phyloP scores from a whole-genome alignment of 2,329 filamentous ascomycete genomes.

The Cadophora luteo-olivacea region DNA sequence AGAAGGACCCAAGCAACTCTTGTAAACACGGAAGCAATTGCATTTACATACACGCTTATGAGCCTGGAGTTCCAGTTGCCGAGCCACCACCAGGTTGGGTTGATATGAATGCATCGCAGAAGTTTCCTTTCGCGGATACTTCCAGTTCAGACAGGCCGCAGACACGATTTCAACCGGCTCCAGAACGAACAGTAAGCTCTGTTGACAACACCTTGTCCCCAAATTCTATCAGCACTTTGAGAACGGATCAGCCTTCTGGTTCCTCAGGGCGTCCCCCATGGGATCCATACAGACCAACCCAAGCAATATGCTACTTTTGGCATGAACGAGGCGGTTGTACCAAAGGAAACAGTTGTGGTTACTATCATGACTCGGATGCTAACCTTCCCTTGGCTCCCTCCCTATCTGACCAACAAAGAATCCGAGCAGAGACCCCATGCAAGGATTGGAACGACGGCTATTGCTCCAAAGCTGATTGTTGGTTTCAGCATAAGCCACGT shows the following conservation, averaged over 20 bases:
- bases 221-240: background rate
- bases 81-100: background rate
- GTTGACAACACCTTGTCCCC: background rate
- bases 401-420: background rate
- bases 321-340: slow-evolving; percentile 20
- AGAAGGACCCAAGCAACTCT: background rate
- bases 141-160: background rate
- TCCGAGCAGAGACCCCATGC: slow-evolving; percentile 16
- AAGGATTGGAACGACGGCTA: slow-evolving; percentile 3
- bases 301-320: slow-evolving; percentile 32
- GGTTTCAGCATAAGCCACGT: background rate
- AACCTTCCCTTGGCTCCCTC: slow-evolving; percentile 16
- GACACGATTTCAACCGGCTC: background rate
- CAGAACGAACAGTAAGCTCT: background rate
- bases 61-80: background rate
- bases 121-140: background rate
- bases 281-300: slow-evolving; percentile 22
- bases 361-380: slow-evolving; percentile 24
- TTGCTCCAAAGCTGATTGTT: background rate
- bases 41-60: slow-evolving; percentile 21
- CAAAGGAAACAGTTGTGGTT: slow-evolving; percentile 26
- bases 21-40: slow-evolving; percentile 20
- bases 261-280: slow-evolving; percentile 17
- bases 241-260: background rate
- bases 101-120: background rate